phyloP scores from a whole-genome alignment of 208 protist species.

The Phytomonas francai region DNA sequence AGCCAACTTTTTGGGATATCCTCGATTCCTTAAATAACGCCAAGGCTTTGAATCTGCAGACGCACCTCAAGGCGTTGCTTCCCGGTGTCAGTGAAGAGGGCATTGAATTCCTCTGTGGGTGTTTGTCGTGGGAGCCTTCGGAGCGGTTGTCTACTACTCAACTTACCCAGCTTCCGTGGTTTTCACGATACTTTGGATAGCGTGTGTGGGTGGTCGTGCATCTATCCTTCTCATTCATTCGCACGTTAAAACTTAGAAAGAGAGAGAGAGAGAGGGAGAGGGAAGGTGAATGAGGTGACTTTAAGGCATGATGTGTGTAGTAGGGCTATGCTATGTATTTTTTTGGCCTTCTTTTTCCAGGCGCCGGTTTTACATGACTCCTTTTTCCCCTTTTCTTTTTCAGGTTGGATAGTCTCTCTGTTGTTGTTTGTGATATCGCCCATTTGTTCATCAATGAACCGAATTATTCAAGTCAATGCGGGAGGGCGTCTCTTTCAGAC shows the following conservation, averaged over 20 bases:
- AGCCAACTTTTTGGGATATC: slow-evolving; percentile 14
- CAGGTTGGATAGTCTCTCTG: too few species aligned
- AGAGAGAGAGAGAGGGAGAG: too few species aligned
- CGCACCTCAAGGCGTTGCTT: slow-evolving; percentile 7
- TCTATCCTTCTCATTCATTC: too few species aligned
- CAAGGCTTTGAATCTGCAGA: not conserved
- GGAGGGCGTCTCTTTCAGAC: slow-evolving; percentile 67
- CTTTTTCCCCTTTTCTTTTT: too few species aligned
- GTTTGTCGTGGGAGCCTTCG: slow-evolving; percentile 27
- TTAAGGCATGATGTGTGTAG: too few species aligned
- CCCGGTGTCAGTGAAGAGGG: slow-evolving; percentile 9
- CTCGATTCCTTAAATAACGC: slow-evolving; percentile 7
- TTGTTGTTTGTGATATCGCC: not conserved
- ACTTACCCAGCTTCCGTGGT: slow-evolving; percentile 25
- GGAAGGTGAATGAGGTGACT: too few species aligned
- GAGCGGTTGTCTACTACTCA: slow-evolving; percentile 20
- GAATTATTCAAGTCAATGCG: slow-evolving; percentile 54
- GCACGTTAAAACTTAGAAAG: too few species aligned
- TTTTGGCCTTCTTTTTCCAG: too few species aligned
- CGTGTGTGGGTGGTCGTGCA: too few species aligned
- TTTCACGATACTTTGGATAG: too few species aligned
- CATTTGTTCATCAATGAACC: slow-evolving; percentile 31
- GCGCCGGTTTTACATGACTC: too few species aligned
- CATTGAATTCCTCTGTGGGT: slow-evolving; percentile 18
- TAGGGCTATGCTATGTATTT: too few species aligned